phyloP scores from a whole-genome alignment of 208 protist species.

The Wallacemonas sp. region DNA sequence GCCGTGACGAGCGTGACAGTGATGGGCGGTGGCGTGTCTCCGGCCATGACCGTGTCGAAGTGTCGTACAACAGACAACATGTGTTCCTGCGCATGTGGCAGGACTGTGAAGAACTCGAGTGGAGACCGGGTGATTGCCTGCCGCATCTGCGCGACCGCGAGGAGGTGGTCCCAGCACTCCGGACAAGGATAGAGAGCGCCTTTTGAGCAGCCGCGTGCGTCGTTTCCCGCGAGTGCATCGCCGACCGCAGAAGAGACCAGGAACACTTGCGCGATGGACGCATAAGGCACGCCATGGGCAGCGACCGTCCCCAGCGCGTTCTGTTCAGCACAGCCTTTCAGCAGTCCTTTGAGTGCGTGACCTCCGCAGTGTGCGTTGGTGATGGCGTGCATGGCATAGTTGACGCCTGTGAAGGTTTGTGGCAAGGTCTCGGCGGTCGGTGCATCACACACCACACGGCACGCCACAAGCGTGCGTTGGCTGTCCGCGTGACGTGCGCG shows the following conservation, averaged over 20 bases:
- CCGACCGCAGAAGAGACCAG: slow-evolving; percentile 20
- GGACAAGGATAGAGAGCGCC: slow-evolving; percentile 60
- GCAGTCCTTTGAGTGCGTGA: slow-evolving; percentile 51
- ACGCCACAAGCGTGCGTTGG: neutral
- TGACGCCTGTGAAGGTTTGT: slow-evolving; percentile 59
- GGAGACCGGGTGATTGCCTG: slow-evolving; percentile 21
- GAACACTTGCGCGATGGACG: slow-evolving; percentile 48
- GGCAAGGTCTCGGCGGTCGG: neutral
- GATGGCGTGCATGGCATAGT: slow-evolving; percentile 64
- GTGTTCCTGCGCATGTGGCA: neutral
- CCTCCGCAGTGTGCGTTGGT: slow-evolving; percentile 32
- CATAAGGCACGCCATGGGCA: slow-evolving; percentile 60
- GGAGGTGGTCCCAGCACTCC: slow-evolving; percentile 74
- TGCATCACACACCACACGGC: neutral
- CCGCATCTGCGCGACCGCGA: slow-evolving; percentile 41
- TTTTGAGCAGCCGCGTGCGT: neutral
- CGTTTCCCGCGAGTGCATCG: neutral
- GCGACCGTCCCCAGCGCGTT: slow-evolving; percentile 81
- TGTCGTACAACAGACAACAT: slow-evolving; percentile 17
- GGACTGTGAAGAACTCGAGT: slow-evolving; percentile 40
- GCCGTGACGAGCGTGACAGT: neutral
- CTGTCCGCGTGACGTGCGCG: neutral
- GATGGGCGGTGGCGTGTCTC: neutral
- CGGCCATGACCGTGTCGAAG: neutral
- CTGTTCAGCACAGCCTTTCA: slow-evolving; percentile 88